Evolutionary conservation across 1,284 basidiomycete species (phyloP), one percentile per base, ranked within the genome.

Genomic region (Papiliotrema laurentii): DNA sequence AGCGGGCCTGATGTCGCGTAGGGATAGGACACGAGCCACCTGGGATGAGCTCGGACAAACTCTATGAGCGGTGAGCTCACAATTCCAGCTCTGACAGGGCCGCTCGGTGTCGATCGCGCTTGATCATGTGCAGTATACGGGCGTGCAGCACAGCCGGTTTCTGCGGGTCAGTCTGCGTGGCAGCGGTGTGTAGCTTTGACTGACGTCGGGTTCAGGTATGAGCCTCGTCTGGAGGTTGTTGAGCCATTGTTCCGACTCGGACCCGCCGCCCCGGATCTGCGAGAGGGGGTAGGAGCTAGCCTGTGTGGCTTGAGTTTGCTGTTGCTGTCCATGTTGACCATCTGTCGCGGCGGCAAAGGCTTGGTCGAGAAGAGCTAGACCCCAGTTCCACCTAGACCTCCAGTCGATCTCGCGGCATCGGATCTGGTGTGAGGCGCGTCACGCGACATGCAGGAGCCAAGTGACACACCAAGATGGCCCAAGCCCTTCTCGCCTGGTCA

Each of bases 71-170:
- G 33, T 10, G 26, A 16, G 72, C 82, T 60, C 71, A 90, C 87
- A 90, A 77, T 63, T 91, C 88, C 13, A 93, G 75, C 65, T 93
- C 87, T 52, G 89, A 86, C 52, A 90, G 72, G 1, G 89, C 90
- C 43, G 84, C 81, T 49, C 77, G 77, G 60, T 85, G 77, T 59
- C 78, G 77, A 2, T 76, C 79, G 7, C 76, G 67, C 25, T 79
- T 59, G 52, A 89, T 82, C 19, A 90, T 76, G 31, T 81, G 77
- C 18, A 89, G 76, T 11, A 87, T 75, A 5, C 90, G 72, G 62
- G 92, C 88, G 58, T 82, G 80, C 9, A 94, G 75, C 38, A 93
- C 81, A 22, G 71, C 61, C 66, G 88, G 85, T 63, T 81, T 80
- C 89, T 92, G 56, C 14, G 2, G 13, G 5, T 18, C 42, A 47